phyloP scores from a whole-genome alignment of 2,329 filamentous ascomycete species.

The Xylariaceae sp. region DNA sequence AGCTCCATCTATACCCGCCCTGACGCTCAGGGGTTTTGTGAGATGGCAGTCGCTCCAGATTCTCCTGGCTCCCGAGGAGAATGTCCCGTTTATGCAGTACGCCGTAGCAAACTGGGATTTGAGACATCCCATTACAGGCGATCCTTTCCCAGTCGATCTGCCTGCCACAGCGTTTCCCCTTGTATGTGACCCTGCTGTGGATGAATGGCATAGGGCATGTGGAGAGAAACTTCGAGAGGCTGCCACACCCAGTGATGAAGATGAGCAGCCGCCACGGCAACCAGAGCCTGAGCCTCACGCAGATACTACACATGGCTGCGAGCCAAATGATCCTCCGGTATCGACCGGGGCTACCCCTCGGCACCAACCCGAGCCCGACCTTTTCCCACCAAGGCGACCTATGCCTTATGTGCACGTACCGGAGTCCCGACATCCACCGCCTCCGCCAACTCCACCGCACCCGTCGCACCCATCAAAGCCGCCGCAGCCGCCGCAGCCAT shows the following conservation, averaged over 20 bases:
- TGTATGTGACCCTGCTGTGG: slow-evolving; percentile 70
- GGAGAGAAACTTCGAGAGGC: slow-evolving; percentile 64
- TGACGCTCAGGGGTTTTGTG: slow-evolving; percentile 80
- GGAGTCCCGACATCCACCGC: slow-evolving; percentile 22
- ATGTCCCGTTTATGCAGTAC: slow-evolving; percentile 75
- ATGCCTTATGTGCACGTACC: slow-evolving; percentile 28
- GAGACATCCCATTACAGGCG: slow-evolving; percentile 66
- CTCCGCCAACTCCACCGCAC: too few species aligned
- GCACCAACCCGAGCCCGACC: slow-evolving; percentile 32
- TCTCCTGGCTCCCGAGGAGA: slow-evolving; percentile 78
- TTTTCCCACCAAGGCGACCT: slow-evolving; percentile 35
- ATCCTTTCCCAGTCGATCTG: slow-evolving; percentile 57
- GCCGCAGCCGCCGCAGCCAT: slow-evolving; percentile 20
- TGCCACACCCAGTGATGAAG: slow-evolving; percentile 36
- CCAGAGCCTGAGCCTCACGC: slow-evolving; percentile 25
- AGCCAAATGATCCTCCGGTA: slow-evolving; percentile 27
- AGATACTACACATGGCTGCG: slow-evolving; percentile 28
- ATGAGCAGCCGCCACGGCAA: slow-evolving; percentile 24
- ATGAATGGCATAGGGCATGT: slow-evolving; percentile 78
- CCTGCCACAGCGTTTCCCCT: slow-evolving; percentile 62
- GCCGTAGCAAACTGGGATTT: slow-evolving; percentile 74
- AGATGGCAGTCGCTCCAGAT: slow-evolving; percentile 93
- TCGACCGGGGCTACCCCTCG: slow-evolving; percentile 18
- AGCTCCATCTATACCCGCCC: slow-evolving; percentile 70
- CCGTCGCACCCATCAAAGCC: slow-evolving; percentile 11